Evolutionary conservation across 768 basidiomycete genomes (phyloP).

Genomic region (Inosperma sp.): DNA sequence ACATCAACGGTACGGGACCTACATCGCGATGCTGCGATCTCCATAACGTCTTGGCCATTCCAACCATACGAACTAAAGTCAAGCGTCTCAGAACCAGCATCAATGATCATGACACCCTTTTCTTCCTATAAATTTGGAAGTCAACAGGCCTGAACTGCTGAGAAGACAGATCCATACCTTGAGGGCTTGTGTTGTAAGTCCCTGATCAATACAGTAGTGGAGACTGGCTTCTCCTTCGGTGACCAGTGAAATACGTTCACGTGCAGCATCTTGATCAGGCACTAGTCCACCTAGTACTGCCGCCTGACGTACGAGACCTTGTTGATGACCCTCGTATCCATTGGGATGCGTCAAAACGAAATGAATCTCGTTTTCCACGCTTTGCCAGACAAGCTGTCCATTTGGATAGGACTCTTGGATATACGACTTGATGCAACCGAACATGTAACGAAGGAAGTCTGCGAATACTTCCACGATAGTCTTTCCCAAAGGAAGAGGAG

Average conservation of each 20-base stretch:
- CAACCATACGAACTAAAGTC: slow-evolving; percentile 48
- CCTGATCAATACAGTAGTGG: no score
- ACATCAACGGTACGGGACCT: no score
- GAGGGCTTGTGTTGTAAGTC: no score
- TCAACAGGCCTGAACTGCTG: no score
- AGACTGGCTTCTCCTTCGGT: slow-evolving; percentile 11
- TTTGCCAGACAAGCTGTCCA: not conserved
- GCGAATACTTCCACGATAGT: slow-evolving; percentile 40
- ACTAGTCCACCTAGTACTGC: slow-evolving; percentile 2
- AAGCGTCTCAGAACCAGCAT: slow-evolving; percentile 52
- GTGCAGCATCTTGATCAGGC: not conserved
- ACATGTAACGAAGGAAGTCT: slow-evolving; percentile 41
- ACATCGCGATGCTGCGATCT: slow-evolving; percentile 27
- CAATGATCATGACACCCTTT: no score
- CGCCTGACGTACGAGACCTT: not conserved
- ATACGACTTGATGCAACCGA: not conserved
- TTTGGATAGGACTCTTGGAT: not conserved
- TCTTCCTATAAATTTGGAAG: no score
- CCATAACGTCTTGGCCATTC: slow-evolving; percentile 29
- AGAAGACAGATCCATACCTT: no score
- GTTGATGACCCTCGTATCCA: not conserved
- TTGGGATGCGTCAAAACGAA: not conserved
- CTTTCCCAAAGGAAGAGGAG: slow-evolving; percentile 40
- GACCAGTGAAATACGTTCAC: not conserved
- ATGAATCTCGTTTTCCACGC: not conserved